Conservation (phyloP, 2,329 filamentous ascomycete species). For the Geosmithia morbida region DNA sequence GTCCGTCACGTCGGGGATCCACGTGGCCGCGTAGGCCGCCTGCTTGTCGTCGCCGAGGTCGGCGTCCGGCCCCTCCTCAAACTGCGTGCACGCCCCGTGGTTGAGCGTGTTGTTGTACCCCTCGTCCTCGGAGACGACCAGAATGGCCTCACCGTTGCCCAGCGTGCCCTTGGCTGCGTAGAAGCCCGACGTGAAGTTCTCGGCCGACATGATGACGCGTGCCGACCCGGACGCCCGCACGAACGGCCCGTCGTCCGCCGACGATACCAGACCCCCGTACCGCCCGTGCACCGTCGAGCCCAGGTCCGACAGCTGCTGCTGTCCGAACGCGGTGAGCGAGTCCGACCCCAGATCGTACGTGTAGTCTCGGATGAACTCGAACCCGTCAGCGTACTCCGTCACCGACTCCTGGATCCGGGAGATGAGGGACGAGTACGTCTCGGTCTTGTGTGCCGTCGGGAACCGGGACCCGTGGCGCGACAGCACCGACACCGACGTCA, state of each 20-base stretch:
- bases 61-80: slow-evolving; percentile 44
- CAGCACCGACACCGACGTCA: slow-evolving; percentile 70
- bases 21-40: slow-evolving; percentile 43
- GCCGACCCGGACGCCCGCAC: slow-evolving; percentile 55
- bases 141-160: slow-evolving; percentile 26
- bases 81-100: slow-evolving; percentile 56
- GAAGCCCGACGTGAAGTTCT: slow-evolving; percentile 65
- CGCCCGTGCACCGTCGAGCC: slow-evolving; percentile 63
- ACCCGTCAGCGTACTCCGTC: slow-evolving; percentile 44
- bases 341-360: slow-evolving; percentile 57
- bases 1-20: slow-evolving; percentile 51
- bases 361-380: slow-evolving; percentile 58
- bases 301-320: slow-evolving; percentile 57
- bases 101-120: slow-evolving; percentile 70
- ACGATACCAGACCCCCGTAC: slow-evolving; percentile 46
- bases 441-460: slow-evolving; percentile 56
- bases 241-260: slow-evolving; percentile 42
- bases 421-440: slow-evolving; percentile 48
- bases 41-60: slow-evolving; percentile 35
- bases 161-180: slow-evolving; percentile 33
- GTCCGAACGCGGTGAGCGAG: slow-evolving; percentile 51
- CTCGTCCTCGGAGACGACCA: slow-evolving; percentile 54
- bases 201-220: slow-evolving; percentile 60
- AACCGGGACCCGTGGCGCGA: slow-evolving; percentile 77
- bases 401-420: slow-evolving; percentile 44